Percentiles rank a stretch among this genome's conserved stretches.
Evolutionary conservation across 208 protist species (phyloP).

Genomic region (Acanthamoeba royreba): DNA sequence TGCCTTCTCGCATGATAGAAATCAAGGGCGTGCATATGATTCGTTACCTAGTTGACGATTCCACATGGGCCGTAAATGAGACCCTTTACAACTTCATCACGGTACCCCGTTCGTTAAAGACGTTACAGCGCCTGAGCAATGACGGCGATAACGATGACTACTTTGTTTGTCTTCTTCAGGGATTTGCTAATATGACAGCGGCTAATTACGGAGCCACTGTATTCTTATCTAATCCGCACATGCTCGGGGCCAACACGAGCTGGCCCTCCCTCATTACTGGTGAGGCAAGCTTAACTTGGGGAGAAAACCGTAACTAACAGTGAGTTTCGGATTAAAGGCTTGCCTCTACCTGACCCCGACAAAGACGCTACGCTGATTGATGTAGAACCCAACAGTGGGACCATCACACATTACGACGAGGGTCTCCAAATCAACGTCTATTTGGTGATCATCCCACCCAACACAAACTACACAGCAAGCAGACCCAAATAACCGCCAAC

Average conservation of each 20-base stretch:
- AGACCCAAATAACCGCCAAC: no score
- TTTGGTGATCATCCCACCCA: background rate
- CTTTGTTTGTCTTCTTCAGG: background rate
- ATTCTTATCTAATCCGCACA: slow-evolving; percentile 39
- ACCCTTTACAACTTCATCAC: background rate
- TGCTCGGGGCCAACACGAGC: background rate
- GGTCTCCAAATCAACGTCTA: slow-evolving; percentile 48
- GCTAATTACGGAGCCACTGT: background rate
- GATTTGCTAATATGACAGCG: slow-evolving; percentile 20
- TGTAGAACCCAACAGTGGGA: slow-evolving; percentile 26
- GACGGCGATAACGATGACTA: no score
- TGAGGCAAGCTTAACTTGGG: no score
- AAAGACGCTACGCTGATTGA: slow-evolving; percentile 25
- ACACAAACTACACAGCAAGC: no score
- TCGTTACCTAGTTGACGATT: background rate
- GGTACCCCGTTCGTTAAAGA: background rate
- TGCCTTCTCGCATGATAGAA: background rate
- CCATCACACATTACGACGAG: slow-evolving; percentile 19
- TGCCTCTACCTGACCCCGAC: background rate
- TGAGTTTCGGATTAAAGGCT: no score
- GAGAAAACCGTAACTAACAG: no score
- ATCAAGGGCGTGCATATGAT: background rate
- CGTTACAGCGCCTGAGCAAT: no score
- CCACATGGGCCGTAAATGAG: background rate
- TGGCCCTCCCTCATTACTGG: background rate